Evolutionary conservation across 176 grass and related monocot genomes (phyloP).

Genomic region (Oryza meridionalis): DNA sequence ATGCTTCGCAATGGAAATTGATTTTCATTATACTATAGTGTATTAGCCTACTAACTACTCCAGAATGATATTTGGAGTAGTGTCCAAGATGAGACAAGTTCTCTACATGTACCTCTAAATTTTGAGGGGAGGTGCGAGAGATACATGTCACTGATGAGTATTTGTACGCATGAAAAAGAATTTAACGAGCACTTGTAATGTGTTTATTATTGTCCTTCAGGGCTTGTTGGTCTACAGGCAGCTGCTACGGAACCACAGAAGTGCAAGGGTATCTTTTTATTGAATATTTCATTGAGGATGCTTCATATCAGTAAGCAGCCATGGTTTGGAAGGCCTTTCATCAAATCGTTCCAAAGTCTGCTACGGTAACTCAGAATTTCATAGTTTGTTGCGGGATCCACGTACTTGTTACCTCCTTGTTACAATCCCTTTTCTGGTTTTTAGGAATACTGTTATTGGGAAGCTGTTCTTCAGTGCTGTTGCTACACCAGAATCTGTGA

Average conservation of each 20-base stretch:
- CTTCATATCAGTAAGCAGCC: constrained; percentile 96
- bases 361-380: constrained; percentile 59
- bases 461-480: constrained; percentile 92
- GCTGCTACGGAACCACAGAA: constrained; percentile 70
- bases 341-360: constrained; percentile 86
- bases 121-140: background rate
- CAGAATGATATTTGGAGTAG: background rate
- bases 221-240: constrained; percentile 87
- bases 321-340: constrained; percentile 92
- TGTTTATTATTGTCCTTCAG: constrained; percentile 56
- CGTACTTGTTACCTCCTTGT: constrained; percentile 5
- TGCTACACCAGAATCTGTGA: constrained; percentile 88
- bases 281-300: constrained; percentile 96
- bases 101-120: background rate
- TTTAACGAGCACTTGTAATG: background rate
- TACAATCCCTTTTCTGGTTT: constrained; percentile 41
- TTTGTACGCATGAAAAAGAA: background rate
- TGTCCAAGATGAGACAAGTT: background rate
- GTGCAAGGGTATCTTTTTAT: constrained; percentile 78
- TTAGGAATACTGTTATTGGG: constrained; percentile 83
- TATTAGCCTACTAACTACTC: background rate
- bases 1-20: background rate
- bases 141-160: background rate
- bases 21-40: background rate
- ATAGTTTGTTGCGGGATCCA: background rate